Evolutionary conservation across 164 flowering plant genomes (phyloP).

Genomic region (Aristolochia fimbriata): DNA sequence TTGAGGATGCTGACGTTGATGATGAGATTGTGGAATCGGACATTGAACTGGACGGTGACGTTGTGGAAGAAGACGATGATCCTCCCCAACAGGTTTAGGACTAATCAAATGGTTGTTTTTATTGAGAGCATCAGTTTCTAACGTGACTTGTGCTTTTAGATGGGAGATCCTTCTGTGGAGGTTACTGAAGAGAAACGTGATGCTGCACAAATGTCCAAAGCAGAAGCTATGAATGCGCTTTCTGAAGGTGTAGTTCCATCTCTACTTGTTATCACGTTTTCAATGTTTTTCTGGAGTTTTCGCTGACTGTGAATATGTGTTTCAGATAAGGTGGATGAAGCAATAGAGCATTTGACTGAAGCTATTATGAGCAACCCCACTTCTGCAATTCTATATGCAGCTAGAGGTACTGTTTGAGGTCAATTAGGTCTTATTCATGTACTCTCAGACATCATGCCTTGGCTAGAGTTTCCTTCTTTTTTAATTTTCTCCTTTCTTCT

Average conservation of each 20-base stretch:
- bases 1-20: conserved; percentile 33
- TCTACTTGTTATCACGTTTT: conserved; percentile 2
- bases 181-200: conserved; percentile 80
- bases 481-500: neutral
- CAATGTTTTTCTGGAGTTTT: neutral
- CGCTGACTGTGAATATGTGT: neutral
- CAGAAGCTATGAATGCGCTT: conserved; percentile 71
- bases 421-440: neutral
- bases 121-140: neutral
- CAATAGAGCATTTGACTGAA: conserved; percentile 62
- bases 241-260: conserved; percentile 60
- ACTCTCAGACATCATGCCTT: no score
- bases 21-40: conserved; percentile 79
- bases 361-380: conserved; percentile 71
- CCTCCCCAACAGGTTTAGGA: conserved; percentile 73
- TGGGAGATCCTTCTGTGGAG: conserved; percentile 80
- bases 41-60: conserved; percentile 69
- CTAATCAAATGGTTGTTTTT: no score
- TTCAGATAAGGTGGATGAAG: conserved; percentile 71
- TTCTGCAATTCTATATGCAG: conserved; percentile 85
- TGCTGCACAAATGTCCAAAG: conserved; percentile 65
- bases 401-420: conserved; percentile 46
- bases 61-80: conserved; percentile 73
- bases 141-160: conserved; percentile 28
- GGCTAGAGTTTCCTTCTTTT: neutral